Evolutionary conservation across 2,329 filamentous ascomycete species (phyloP), one percentile per base, ranked within the genome.

Genomic region (Coleophoma cylindrospora): DNA sequence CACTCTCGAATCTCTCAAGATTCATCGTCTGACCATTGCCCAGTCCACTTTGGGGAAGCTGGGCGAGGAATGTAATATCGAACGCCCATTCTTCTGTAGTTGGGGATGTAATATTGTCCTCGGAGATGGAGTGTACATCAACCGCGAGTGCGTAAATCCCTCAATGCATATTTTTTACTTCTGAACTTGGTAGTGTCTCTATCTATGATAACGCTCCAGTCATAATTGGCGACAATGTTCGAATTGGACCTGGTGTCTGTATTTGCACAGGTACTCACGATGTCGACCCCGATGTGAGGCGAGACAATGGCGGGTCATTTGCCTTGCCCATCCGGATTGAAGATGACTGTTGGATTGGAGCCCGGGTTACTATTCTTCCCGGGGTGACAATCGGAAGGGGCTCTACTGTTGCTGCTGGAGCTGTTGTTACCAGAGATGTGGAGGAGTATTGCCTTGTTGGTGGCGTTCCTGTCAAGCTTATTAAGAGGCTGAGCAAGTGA

Each of bases 201-300:
- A 58, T 61, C 19, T 56, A 50, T 40, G 58, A 62, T 41, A 57
- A 51, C 21, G 59, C 59, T 2, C 70, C 81, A 2, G 83, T 91
- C 38, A 71, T 66, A 12, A 60, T 61, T 36, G 59, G 60, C 27
- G 38, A 53, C 17, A 48, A 52, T 34, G 50, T 53, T 11, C 41
- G 58, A 75, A 73, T 91, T 49, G 89, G 86, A 0, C 86, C 88
- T 0, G 84, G 83, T 58, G 86, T 91, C 0, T 80, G 74, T 45
- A 77, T 94, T 49, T 89, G 81, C 62, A 80, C 81, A 2, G 88
- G 80, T 1, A 86, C 81, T 0, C 89, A 94, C 64, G 86, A 88
- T 45, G 72, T 86, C 0, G 86, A 86, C 57, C 71, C 77, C 1
- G 69, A 71, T 48, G 73, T 69, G 2, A 70, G 76, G 15, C 66